Percentiles rank a stretch among this genome's conserved stretches.
These are phyloP conservation scores for Trypanosoma rangeli DNA, from an alignment of 208 protist genomes.

Conservation along the genomic window DNA sequence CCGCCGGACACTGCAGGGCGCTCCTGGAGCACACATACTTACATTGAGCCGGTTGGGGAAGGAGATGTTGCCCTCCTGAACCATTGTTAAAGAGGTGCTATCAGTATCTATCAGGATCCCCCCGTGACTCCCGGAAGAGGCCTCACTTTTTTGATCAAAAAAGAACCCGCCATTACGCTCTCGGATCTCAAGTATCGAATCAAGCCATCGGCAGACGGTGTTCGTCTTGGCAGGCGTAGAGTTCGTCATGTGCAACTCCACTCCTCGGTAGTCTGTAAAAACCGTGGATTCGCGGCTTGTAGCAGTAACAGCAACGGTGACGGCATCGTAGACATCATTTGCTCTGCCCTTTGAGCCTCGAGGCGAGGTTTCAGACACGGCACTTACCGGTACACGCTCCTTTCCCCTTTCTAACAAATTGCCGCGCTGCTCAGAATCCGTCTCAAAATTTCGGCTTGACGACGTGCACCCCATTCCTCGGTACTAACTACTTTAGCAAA, in stretches of 20 bases:
- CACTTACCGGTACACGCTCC: background rate
- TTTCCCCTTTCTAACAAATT: background rate
- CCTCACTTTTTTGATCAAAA: slow-evolving; percentile 43
- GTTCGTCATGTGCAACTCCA: slow-evolving; percentile 43
- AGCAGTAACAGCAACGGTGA: slow-evolving; percentile 5
- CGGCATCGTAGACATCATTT: background rate
- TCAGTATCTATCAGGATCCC: slow-evolving; percentile 3
- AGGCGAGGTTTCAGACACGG: background rate
- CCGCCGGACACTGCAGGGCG: background rate
- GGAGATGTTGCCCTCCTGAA: background rate
- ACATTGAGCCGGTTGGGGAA: background rate
- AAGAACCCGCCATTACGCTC: slow-evolving; percentile 47
- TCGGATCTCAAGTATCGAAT: slow-evolving; percentile 44
- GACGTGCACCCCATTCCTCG: slow-evolving; percentile 3
- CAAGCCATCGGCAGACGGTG: slow-evolving; percentile 62
- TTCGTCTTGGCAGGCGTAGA: slow-evolving; percentile 55
- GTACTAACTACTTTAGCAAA: background rate
- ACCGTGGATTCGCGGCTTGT: background rate
- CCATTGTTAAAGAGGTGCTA: background rate
- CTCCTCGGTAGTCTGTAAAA: slow-evolving; percentile 53
- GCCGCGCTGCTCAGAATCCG: background rate
- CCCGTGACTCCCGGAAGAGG: background rate
- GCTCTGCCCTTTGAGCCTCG: background rate
- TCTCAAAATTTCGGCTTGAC: background rate
- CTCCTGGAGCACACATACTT: slow-evolving; percentile 2